Conservation (phyloP, 2,329 filamentous ascomycete species). For the Raffaelea arxii region DNA sequence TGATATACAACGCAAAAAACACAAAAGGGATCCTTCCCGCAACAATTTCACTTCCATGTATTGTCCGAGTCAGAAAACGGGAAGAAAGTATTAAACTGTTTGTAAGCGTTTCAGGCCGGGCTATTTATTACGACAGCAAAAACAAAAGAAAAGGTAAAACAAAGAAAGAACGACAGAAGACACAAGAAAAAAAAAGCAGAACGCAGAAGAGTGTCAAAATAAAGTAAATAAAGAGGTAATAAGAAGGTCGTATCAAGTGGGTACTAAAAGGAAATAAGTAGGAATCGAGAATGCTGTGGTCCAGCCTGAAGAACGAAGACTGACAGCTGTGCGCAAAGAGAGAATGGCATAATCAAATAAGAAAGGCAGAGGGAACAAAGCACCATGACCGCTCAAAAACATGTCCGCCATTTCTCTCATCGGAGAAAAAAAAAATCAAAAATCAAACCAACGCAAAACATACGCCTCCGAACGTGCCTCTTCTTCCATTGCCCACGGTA, state of each 20-base stretch:
- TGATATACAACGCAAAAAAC: too few relatives aligned
- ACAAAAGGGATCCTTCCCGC: too few relatives aligned
- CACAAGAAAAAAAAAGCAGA: neutral
- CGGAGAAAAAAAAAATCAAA: constrained; percentile 4
- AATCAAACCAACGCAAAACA: constrained; percentile 6
- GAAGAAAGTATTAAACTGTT: neutral
- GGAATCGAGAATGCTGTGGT: constrained; percentile 21
- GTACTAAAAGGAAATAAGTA: constrained; percentile 34
- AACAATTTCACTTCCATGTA: constrained; percentile 8
- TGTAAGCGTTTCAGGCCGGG: neutral
- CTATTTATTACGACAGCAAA: neutral
- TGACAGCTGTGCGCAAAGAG: constrained; percentile 15
- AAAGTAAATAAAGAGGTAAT: constrained; percentile 3
- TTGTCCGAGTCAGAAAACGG: constrained; percentile 7
- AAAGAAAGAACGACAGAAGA: neutral
- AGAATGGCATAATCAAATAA: constrained; percentile 21
- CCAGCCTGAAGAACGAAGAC: constrained; percentile 17
- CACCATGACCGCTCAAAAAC: neutral
- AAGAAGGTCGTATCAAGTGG: constrained; percentile 15
- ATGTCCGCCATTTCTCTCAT: neutral
- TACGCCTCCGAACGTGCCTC: too few relatives aligned
- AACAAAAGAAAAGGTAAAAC: neutral
- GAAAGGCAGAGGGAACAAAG: neutral
- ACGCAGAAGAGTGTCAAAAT: neutral
- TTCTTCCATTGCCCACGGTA: neutral